A percentile compares a stretch with the other conserved stretches of the same genome.
Evolutionary conservation across 768 basidiomycete genomes (phyloP).

Genomic region (Hemileccinum impolitum): DNA sequence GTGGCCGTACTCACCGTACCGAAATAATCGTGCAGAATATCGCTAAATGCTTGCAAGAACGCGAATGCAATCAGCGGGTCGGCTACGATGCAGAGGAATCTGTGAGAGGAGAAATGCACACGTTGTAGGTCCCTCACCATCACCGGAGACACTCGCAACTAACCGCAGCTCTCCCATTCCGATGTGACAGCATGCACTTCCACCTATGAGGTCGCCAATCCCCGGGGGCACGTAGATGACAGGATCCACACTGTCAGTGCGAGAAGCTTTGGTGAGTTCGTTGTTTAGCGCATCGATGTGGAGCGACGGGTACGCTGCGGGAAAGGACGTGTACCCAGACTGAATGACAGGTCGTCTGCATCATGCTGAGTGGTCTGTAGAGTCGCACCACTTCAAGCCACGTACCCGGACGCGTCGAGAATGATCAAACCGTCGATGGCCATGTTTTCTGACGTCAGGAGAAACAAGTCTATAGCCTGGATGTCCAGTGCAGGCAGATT

Average conservation of each 20-base stretch:
- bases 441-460: slow-evolving; percentile 37
- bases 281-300: slow-evolving; percentile 85
- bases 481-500: no score
- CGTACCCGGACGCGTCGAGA: slow-evolving; percentile 70
- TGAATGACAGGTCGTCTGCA: slow-evolving; percentile 79
- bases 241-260: slow-evolving; percentile 61
- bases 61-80: slow-evolving; percentile 90
- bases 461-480: background rate
- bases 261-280: slow-evolving; percentile 56
- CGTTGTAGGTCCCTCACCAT: slow-evolving; percentile 47
- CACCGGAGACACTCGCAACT: slow-evolving; percentile 78
- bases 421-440: slow-evolving; percentile 81
- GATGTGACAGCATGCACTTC: slow-evolving; percentile 82
- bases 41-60: slow-evolving; percentile 81
- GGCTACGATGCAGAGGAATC: slow-evolving; percentile 41
- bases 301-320: slow-evolving; percentile 74
- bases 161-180: slow-evolving; percentile 72
- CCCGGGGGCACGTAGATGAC: slow-evolving; percentile 61
- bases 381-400: slow-evolving; percentile 10
- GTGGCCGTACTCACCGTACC: slow-evolving; percentile 77
- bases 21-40: slow-evolving; percentile 83
- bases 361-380: slow-evolving; percentile 3
- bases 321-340: slow-evolving; percentile 80
- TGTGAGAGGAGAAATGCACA: background rate
- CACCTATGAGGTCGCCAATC: slow-evolving; percentile 39